phyloP scores from a whole-genome alignment of 306 rosid genomes.

The Vigna nakashimae region DNA sequence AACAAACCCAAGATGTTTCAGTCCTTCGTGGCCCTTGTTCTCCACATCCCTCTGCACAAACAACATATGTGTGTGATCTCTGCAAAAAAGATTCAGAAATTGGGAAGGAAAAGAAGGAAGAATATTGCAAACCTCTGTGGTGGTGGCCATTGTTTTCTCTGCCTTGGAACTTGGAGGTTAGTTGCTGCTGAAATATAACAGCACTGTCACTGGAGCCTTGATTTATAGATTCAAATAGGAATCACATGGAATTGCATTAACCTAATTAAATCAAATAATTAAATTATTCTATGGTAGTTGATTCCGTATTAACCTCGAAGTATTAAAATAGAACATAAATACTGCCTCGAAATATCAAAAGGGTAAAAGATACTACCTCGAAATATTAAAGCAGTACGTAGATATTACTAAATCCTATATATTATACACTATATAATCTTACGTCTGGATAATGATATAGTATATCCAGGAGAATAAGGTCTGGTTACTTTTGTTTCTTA shows the following conservation, averaged over 20 bases:
- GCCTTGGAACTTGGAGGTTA: background rate
- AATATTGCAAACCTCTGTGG: conserved; percentile 31
- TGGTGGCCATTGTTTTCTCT: conserved; percentile 41
- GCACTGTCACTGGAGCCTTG: background rate
- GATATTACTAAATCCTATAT: background rate
- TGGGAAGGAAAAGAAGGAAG: background rate
- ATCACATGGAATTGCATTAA: conserved; percentile 5
- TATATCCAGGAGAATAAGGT: background rate
- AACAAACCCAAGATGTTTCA: conserved; percentile 74
- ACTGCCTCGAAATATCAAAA: no score
- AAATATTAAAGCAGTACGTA: no score
- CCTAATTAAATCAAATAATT: background rate
- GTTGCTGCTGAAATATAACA: background rate
- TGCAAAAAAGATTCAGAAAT: background rate
- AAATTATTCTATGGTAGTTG: no score
- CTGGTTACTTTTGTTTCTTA: background rate
- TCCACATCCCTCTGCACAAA: conserved; percentile 51
- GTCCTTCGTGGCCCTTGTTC: conserved; percentile 44
- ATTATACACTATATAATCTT: background rate
- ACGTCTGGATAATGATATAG: background rate
- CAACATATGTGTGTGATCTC: background rate
- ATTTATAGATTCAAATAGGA: conserved; percentile 5
- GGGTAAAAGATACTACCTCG: no score
- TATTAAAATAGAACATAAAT: background rate
- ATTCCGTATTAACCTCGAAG: background rate